Evolutionary conservation across 768 basidiomycete species (phyloP), one percentile per base, ranked within the genome.

Genomic region (Mycena epipterygia): DNA sequence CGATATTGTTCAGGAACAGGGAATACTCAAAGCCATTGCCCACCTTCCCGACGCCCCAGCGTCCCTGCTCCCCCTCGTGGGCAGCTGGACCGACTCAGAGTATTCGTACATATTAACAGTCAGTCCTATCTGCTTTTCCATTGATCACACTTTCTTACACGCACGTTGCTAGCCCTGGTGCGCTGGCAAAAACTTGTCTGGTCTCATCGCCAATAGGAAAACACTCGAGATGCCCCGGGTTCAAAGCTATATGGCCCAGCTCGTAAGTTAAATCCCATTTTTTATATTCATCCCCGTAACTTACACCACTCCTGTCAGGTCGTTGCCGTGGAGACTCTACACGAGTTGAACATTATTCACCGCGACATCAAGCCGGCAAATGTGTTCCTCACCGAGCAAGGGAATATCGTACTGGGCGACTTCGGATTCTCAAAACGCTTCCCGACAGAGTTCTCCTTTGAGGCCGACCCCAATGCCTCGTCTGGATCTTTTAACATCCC

Each of bases 331-430:
- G 60, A 68, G 51, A 32, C 52, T 8, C 41, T 64, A 1, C 63
- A 64, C 27, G 16, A 16, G 21, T 27, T 30, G 3, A 32, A 35
- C 11, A n/a, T 64, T 32, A 23, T 53, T 39, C 64, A 65, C 32
- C 52, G 64, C n/a, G 64, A 65, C 42, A 56, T 65, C 42, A 65
- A 65, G 17, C 52, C 64, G 8, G 55, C 30, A 6, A 65, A 56
- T 13, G 19, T 65, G 0, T 49, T 65, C 8, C 12, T 67, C 46
- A 59, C 56, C 4, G 11, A 16, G 17, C 25, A 57, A 16, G 65
- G 65, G 0, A 49, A 67, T 39, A 11, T 67, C 19, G 37, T 67
- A 17, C 37, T 67, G 11, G 58, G 66, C n/a, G 66, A 67, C 39
- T 35, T 67, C 4, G 66, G 66, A 0, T 29, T 59, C 27, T 58